A percentile compares a stretch with the other conserved stretches of the same genome.
Conservation (phyloP, 768 basidiomycete genomes). For the Trichaptum fuscoviolaceum region DNA sequence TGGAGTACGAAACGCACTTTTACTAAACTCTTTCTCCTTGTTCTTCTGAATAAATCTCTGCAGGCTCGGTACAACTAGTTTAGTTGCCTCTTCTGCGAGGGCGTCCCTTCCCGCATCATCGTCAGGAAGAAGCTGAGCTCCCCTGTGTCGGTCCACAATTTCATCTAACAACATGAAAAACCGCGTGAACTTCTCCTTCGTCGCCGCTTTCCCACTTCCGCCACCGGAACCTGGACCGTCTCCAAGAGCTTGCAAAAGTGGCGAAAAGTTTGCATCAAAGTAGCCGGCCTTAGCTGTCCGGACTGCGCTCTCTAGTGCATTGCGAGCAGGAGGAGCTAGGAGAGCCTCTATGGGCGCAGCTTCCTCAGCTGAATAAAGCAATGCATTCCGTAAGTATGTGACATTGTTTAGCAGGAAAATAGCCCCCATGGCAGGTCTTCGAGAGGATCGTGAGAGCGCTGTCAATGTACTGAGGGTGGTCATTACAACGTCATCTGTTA, state of each 20-base stretch:
- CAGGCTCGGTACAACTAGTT: slow-evolving; percentile 69
- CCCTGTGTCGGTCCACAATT: slow-evolving; percentile 66
- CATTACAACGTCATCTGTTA: slow-evolving; percentile 66
- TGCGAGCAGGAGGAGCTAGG: slow-evolving; percentile 56
- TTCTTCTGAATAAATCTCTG: slow-evolving; percentile 72
- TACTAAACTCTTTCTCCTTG: slow-evolving; percentile 78
- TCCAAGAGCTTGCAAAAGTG: slow-evolving; percentile 59
- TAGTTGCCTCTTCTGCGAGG: slow-evolving; percentile 69
- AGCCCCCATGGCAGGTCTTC: slow-evolving; percentile 60
- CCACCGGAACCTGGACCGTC: slow-evolving; percentile 42
- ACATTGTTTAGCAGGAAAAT: slow-evolving; percentile 81
- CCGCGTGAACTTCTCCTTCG: slow-evolving; percentile 77
- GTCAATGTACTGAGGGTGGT: slow-evolving; percentile 57
- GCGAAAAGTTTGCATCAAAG: slow-evolving; percentile 78
- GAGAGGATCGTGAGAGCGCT: slow-evolving; percentile 51
- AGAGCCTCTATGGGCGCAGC: slow-evolving; percentile 42
- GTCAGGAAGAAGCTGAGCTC: slow-evolving; percentile 66
- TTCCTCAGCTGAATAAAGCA: slow-evolving; percentile 43
- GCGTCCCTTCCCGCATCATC: slow-evolving; percentile 54
- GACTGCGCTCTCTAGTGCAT: slow-evolving; percentile 62
- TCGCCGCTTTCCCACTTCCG: slow-evolving; percentile 47
- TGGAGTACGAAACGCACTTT: slow-evolving; percentile 45
- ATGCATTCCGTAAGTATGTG: slow-evolving; percentile 56
- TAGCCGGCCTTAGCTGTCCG: slow-evolving; percentile 81
- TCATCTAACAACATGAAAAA: slow-evolving; percentile 83